phyloP scores from a whole-genome alignment of 208 protist genomes.

The Acanthamoeba sp. region DNA sequence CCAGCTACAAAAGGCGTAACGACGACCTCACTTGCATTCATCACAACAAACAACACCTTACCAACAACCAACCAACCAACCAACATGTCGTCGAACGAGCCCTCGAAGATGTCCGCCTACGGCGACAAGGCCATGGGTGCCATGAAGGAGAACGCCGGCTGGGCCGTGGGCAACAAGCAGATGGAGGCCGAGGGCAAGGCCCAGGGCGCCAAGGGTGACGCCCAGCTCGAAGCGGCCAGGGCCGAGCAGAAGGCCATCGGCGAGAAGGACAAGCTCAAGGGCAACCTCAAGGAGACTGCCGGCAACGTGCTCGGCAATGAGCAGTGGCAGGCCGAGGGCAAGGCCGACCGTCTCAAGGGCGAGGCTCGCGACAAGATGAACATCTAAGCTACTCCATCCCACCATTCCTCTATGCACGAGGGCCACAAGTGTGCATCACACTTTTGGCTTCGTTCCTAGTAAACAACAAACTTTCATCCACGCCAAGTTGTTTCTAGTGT shows the following conservation, averaged over 20 bases:
- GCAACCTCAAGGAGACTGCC: conserved; percentile 31
- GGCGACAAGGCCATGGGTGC: conserved; percentile 4
- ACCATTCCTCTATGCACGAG: not conserved
- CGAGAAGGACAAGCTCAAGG: conserved; percentile 19
- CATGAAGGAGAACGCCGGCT: conserved; percentile 38
- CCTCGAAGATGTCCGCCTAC: not conserved
- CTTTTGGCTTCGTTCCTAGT: no score
- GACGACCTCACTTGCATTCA: not conserved
- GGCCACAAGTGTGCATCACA: not conserved
- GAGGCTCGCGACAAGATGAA: not conserved
- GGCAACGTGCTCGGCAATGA: conserved; percentile 2
- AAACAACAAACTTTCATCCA: no score
- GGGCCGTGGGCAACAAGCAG: conserved; percentile 42
- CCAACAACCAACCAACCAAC: not conserved
- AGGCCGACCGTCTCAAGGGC: conserved; percentile 15
- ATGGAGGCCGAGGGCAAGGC: conserved; percentile 43
- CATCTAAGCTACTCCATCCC: not conserved
- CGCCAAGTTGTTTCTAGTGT: no score
- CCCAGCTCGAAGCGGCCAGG: not conserved
- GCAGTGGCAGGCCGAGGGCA: not conserved
- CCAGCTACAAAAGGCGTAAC: not conserved
- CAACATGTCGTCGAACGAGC: not conserved
- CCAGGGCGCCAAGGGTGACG: not conserved
- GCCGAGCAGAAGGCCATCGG: conserved; percentile 11
- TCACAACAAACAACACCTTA: not conserved